phyloP scores from a whole-genome alignment of 1,284 basidiomycete genomes.

The Moesziomyces antarcticus region DNA sequence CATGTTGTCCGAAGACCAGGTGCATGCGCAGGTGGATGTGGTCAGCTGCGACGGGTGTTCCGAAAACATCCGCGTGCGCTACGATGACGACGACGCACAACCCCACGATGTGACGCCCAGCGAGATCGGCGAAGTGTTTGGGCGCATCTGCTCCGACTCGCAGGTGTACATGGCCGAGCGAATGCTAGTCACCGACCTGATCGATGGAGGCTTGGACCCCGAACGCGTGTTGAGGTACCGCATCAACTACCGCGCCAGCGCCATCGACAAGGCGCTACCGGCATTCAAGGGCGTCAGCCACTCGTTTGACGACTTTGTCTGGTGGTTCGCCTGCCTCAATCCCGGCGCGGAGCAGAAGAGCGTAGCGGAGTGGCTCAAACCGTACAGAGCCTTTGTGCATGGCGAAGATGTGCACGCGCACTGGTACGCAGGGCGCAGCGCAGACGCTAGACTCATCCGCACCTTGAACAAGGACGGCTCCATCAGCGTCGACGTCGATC shows the following conservation, averaged over 20 bases:
- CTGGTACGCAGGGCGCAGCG: slow-evolving; percentile 16
- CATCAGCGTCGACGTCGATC: slow-evolving; percentile 14
- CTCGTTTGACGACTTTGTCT: slow-evolving; percentile 41
- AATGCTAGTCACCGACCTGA: slow-evolving; percentile 32
- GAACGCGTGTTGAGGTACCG: slow-evolving; percentile 32
- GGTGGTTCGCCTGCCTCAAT: slow-evolving; percentile 27
- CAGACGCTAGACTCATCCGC: slow-evolving; percentile 12
- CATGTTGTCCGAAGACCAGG: slow-evolving; percentile 16
- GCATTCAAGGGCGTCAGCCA: slow-evolving; percentile 39
- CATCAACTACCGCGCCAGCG: slow-evolving; percentile 29
- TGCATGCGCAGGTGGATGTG: slow-evolving; percentile 24
- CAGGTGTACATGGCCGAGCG: slow-evolving; percentile 50
- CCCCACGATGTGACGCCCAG: background rate
- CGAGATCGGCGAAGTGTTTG: slow-evolving; percentile 27
- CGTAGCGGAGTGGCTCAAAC: slow-evolving; percentile 20
- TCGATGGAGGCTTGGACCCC: slow-evolving; percentile 12
- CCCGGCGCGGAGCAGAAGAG: slow-evolving; percentile 2
- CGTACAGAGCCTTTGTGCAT: slow-evolving; percentile 17
- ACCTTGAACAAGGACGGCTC: slow-evolving; percentile 12
- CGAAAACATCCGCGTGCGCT: slow-evolving; percentile 35
- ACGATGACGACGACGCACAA: slow-evolving; percentile 12
- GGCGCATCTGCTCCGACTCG: slow-evolving; percentile 30
- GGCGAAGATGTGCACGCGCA: slow-evolving; percentile 12
- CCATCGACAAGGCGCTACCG: slow-evolving; percentile 12
- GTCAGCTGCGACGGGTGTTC: slow-evolving; percentile 43